A percentile compares a stretch with the other conserved stretches of the same genome.
Conservation (phyloP, 176 grass and related monocot species). For the Eragrostis curvula region DNA sequence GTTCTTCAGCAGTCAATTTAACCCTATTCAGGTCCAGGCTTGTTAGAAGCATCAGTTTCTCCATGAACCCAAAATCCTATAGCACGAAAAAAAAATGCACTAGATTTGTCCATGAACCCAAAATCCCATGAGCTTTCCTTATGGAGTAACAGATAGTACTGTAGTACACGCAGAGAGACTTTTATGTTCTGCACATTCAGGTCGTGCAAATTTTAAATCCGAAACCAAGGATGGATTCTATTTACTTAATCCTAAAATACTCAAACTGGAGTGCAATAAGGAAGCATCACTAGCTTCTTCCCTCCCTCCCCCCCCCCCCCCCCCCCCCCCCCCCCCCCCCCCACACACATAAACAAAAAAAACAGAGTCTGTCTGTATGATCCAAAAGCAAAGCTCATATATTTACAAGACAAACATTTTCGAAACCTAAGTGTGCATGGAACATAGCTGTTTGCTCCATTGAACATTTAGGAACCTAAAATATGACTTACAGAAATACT, state of each 20-base stretch:
- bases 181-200: background rate
- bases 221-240: background rate
- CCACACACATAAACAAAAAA: too few species aligned
- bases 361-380: background rate
- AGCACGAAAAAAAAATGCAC: background rate
- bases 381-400: slow-evolving; percentile 18
- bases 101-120: background rate
- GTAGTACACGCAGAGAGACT: background rate
- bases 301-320: background rate
- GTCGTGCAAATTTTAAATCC: too few species aligned
- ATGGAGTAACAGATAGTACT: background rate
- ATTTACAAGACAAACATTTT: background rate
- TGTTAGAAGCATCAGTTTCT: background rate
- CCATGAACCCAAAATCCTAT: background rate
- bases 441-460: background rate
- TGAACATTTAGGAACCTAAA: background rate
- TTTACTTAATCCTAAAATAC: background rate
- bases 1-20: background rate
- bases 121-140: background rate
- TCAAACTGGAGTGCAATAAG: background rate
- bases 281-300: background rate
- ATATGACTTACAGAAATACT: background rate
- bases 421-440: slow-evolving; percentile 5
- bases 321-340: too few species aligned
- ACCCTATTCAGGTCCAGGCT: slow-evolving; percentile 4